phyloP scores from a whole-genome alignment of 768 basidiomycete species.

The Collybiopsis confluens region DNA sequence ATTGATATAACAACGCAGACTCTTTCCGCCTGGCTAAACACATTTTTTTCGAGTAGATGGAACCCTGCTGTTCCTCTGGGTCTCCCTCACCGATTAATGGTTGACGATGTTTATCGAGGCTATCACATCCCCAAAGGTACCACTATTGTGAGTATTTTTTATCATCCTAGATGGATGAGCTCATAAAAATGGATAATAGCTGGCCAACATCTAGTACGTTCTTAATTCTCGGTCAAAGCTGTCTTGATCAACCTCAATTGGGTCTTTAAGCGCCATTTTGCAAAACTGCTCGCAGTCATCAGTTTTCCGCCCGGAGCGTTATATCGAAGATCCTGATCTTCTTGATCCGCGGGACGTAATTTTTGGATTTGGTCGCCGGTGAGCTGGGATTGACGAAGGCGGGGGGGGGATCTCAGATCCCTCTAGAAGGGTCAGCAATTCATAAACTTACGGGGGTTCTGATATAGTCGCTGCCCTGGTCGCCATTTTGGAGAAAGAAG shows the following conservation, averaged over 20 bases:
- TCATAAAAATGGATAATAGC: neutral
- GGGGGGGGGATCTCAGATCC: neutral
- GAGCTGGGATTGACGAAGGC: slow-evolving; percentile 13
- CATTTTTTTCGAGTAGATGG: slow-evolving; percentile 31
- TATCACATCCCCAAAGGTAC: slow-evolving; percentile 43
- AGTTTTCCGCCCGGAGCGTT: slow-evolving; percentile 47
- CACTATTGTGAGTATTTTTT: slow-evolving; percentile 20
- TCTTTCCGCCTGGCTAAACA: too few species aligned
- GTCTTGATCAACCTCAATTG: neutral
- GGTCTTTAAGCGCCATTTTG: slow-evolving; percentile 32
- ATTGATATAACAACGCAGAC: slow-evolving; percentile 12
- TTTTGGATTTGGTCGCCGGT: slow-evolving; percentile 59
- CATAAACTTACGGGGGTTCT: too few species aligned
- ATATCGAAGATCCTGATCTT: slow-evolving; percentile 31
- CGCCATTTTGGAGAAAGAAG: slow-evolving; percentile 46
- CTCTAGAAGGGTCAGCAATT: neutral
- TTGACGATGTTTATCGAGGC: slow-evolving; percentile 44
- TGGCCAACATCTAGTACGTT: slow-evolving; percentile 12
- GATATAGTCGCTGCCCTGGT: slow-evolving; percentile 53
- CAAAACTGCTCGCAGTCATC: slow-evolving; percentile 42
- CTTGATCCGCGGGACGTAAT: slow-evolving; percentile 44
- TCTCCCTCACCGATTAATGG: slow-evolving; percentile 49
- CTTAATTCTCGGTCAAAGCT: neutral
- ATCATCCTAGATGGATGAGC: too few species aligned
- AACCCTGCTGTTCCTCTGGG: slow-evolving; percentile 46